Base-by-base conservation (phyloP, 2,329 filamentous ascomycete species). In the Cercospora sp. region DNA sequence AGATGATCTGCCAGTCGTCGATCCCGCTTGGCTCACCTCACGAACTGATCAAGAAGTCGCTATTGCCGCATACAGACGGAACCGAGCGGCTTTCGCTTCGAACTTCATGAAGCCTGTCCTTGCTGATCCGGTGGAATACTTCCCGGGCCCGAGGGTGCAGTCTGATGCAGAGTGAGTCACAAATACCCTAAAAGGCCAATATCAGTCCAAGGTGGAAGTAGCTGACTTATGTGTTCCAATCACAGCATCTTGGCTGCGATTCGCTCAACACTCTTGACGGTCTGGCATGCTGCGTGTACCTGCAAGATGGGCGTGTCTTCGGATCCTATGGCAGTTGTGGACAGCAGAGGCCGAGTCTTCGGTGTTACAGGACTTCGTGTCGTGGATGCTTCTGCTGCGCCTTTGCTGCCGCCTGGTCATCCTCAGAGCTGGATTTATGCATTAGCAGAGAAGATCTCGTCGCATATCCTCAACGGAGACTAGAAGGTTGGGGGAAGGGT, bases 321-420 rank as follows among this genome's bases (percentile, higher is more conserved):
- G 20, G 82, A 87, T 63, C 75, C 78, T 0, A 80, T 77, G 60
- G 83, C 85, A 5, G 86, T 88, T 0, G 78, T 89, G 0, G 84
- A 87, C 68, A 78, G 33, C 1, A 60, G 68, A 31, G 69, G 63
- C 1, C 31, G 65, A 51, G 72, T 73, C 1, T 68, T 66, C 30
- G 72, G 72, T 7, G 72, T 73, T 5, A 60, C 64, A 0, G 67
- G 69, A 0, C 55, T 72, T 39, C 53, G 65, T 16, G 65, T 64
- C 12, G 65, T 67, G 3, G 65, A 67, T 20, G 65, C 65, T 7
- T 28, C 48, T 48, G 51, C 65, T 5, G 55, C 57, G 9, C 60
- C 65, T 10, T 31, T 67, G 9, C 55, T 67, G n/a, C 65, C 65
- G 10, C 65, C 65, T 5, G 65, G 65, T 26, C 65, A 67, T 42